These are phyloP conservation scores for Sphagnum tenellum DNA, from an alignment of 225 moss, liverwort and hornwort genomes.

Conservation along the genomic window DNA sequence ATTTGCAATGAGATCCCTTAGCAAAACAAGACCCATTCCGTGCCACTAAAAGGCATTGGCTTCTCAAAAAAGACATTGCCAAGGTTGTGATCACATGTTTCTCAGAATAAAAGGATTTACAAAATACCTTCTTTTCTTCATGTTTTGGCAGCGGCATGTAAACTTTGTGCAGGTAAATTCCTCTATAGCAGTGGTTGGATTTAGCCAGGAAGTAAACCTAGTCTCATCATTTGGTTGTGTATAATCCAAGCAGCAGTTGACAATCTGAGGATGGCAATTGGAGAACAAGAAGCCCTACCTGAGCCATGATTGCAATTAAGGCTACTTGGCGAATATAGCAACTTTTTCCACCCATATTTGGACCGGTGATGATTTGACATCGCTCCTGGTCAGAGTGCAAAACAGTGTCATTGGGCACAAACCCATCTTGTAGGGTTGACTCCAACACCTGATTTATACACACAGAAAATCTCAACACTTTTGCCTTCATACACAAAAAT, in stretches of 20 bases:
- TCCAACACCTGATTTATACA: conserved; percentile 54
- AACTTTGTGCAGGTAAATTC: no score
- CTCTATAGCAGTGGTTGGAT: no score
- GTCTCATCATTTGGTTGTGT: background rate
- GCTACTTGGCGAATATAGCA: conserved; percentile 99
- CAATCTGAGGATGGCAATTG: background rate
- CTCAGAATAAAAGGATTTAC: no score
- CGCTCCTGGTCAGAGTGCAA: conserved; percentile 51
- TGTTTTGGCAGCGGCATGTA: no score
- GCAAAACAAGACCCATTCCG: no score
- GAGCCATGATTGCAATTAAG: conserved; percentile 93
- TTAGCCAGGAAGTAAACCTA: no score
- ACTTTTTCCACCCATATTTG: conserved; percentile 99
- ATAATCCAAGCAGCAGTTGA: background rate
- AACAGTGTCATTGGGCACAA: conserved; percentile 87
- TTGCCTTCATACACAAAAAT: no score
- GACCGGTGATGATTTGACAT: conserved; percentile 96
- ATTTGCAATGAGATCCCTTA: background rate
- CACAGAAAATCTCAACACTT: background rate
- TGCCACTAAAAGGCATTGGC: no score
- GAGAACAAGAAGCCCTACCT: conserved; percentile 27
- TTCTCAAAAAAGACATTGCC: no score
- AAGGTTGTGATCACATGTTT: no score
- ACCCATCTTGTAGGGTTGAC: conserved; percentile 71
- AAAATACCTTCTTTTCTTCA: no score